Base-by-base conservation (phyloP, 2,329 filamentous ascomycete genomes). In the Fusarium stilboides region DNA sequence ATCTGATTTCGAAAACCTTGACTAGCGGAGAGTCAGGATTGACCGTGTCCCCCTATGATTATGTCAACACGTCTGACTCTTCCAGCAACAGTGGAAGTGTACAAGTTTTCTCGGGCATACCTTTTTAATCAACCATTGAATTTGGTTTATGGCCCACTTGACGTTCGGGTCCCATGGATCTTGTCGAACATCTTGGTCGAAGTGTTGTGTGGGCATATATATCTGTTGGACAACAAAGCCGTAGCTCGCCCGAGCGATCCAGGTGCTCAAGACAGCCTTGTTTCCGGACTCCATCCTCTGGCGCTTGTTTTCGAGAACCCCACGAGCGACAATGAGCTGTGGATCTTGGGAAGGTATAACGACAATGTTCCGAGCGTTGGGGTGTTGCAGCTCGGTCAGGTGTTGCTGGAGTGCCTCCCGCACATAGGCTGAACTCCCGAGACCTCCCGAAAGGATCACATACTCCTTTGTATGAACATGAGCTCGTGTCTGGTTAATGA, bases 391-490 rank as follows among this genome's bases (percentile, higher is more conserved):
- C 6, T 52, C 73, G 26, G 61, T 57, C 42, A 84, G 77, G 3
- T 77, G 73, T n/a, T 80, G 72, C 46, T 83, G 77, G 4, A 85
- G 75, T 17, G 76, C 73, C 22, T 82, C 77, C n/a, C 82, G 79
- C 6, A 85, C 81, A 62, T 85, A 85, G 52, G 77, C 79, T 0
- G 82, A 84, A 59, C 82, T 84, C 8, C 83, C 82, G 2, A 85
- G 74, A 0, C 83, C 83, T 1, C 82, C 83, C 0, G 82, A 84
- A 2, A 85, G 73, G 15, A 84, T 80, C 65, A 85, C 74, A 54
- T 80, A 81, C 57, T 76, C 77, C 82, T 31, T 31, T 28, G 26
- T 28, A 28, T 28, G 10, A 28, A 28, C 26, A 28, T 28, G 26
- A 28, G 26, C 8, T 28, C 26, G 26, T 28, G 10, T 28, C 26